These are phyloP conservation scores for Trichoderma brevicompactum DNA, from an alignment of 2,329 filamentous ascomycete genomes.

Conservation along the genomic window DNA sequence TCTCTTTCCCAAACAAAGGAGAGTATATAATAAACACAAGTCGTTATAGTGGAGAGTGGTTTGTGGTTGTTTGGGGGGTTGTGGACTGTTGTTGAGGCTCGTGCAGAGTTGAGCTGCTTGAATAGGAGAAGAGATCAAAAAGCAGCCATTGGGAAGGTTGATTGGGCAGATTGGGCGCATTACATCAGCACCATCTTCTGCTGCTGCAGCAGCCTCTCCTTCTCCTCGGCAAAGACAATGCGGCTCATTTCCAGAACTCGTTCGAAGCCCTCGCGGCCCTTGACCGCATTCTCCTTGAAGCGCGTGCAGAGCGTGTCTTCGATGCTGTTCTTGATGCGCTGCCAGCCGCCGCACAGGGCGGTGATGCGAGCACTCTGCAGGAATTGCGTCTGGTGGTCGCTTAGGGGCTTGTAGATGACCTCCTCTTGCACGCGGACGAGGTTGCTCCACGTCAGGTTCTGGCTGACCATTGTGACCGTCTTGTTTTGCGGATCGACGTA, in stretches of 20 bases:
- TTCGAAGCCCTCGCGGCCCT: slow-evolving; percentile 94
- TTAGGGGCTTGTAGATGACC: slow-evolving; percentile 75
- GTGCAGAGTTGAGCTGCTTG: slow-evolving; percentile 7
- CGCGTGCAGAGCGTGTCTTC: slow-evolving; percentile 88
- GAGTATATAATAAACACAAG: neutral
- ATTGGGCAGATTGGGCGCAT: neutral
- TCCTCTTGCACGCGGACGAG: slow-evolving; percentile 92
- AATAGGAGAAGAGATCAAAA: neutral
- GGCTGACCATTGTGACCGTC: slow-evolving; percentile 94
- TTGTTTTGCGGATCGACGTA: slow-evolving; percentile 85
- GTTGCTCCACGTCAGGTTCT: slow-evolving; percentile 92
- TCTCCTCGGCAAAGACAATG: slow-evolving; percentile 88
- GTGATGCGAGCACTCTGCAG: slow-evolving; percentile 90
- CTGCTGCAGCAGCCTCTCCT: slow-evolving; percentile 56
- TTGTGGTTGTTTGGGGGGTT: neutral
- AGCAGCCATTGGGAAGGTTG: neutral
- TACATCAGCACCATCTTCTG: slow-evolving; percentile 29
- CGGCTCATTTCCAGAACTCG: slow-evolving; percentile 91
- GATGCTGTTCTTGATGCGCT: slow-evolving; percentile 94
- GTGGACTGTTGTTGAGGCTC: neutral
- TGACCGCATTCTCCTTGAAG: slow-evolving; percentile 89
- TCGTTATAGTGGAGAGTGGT: slow-evolving; percentile 26
- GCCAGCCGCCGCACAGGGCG: slow-evolving; percentile 93
- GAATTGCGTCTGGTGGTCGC: slow-evolving; percentile 72
- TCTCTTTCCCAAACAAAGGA: slow-evolving; percentile 23